Percentiles rank a stretch among this genome's conserved stretches.
phyloP scores from a whole-genome alignment of 768 basidiomycete genomes.

The Polyporus arcularius region DNA sequence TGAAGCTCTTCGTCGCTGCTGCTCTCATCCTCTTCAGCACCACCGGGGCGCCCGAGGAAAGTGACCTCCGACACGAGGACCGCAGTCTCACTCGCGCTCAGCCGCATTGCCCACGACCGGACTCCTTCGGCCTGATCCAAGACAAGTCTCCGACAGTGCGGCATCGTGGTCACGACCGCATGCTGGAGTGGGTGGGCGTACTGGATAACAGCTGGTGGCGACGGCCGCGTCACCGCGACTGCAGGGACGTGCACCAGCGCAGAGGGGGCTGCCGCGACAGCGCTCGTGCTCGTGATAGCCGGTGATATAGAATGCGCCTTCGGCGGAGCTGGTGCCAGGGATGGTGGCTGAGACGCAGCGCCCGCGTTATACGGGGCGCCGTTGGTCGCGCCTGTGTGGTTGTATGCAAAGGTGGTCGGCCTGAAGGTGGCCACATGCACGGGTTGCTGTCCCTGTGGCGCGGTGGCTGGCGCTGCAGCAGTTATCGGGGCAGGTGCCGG shows the following conservation, averaged over 20 bases:
- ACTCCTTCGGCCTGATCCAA: slow-evolving; percentile 74
- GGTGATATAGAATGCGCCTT: slow-evolving; percentile 13
- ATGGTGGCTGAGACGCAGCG: slow-evolving; percentile 48
- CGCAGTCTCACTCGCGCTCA: slow-evolving; percentile 57
- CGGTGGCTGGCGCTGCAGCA: slow-evolving; percentile 19
- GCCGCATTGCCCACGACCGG: slow-evolving; percentile 68
- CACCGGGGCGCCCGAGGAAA: slow-evolving; percentile 47
- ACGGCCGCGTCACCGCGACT: slow-evolving; percentile 11
- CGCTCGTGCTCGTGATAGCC: slow-evolving; percentile 22
- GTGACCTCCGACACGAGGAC: slow-evolving; percentile 55
- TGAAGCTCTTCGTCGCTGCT: slow-evolving; percentile 29
- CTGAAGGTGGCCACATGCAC: slow-evolving; percentile 18
- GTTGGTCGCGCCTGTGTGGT: slow-evolving; percentile 4
- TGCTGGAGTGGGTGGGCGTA: slow-evolving; percentile 41
- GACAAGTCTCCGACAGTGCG: slow-evolving; percentile 55
- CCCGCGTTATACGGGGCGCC: slow-evolving; percentile 51
- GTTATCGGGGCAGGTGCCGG: slow-evolving; percentile 22
- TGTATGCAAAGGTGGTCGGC: slow-evolving; percentile 24
- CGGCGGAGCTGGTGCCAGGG: slow-evolving; percentile 16
- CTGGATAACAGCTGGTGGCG: slow-evolving; percentile 15
- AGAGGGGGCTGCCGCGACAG: slow-evolving; percentile 26
- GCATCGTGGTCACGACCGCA: slow-evolving; percentile 56
- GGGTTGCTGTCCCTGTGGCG: slow-evolving; percentile 17
- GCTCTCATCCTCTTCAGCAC: slow-evolving; percentile 51
- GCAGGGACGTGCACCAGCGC: slow-evolving; percentile 5